Percentiles rank a stretch among this genome's conserved stretches.
phyloP scores from a whole-genome alignment of 208 protist species.

The Leishmania amazonensis region DNA sequence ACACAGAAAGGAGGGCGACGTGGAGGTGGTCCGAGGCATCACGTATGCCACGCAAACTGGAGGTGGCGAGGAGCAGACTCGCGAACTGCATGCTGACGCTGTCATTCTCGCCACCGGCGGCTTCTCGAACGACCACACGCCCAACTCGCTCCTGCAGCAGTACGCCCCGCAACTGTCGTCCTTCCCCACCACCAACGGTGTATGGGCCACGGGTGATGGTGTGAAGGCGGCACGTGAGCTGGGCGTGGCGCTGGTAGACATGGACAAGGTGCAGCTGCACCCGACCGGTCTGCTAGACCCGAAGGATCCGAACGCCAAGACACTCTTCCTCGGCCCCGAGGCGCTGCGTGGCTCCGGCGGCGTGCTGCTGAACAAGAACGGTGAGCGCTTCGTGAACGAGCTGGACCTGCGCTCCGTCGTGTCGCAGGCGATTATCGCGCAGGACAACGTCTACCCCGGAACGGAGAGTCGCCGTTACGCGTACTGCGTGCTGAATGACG shows the following conservation, averaged over 20 bases:
- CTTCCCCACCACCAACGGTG: slow-evolving; percentile 93
- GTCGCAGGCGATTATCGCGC: slow-evolving; percentile 83
- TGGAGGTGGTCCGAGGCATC: slow-evolving; percentile 49
- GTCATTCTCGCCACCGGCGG: slow-evolving; percentile 93
- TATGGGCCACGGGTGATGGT: slow-evolving; percentile 80
- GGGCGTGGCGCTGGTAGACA: slow-evolving; percentile 80
- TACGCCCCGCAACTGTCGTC: slow-evolving; percentile 69
- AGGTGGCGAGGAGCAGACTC: slow-evolving; percentile 21
- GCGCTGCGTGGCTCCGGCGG: slow-evolving; percentile 95
- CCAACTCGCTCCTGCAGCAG: slow-evolving; percentile 71
- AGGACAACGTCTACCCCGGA: slow-evolving; percentile 58
- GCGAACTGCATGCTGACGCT: slow-evolving; percentile 51
- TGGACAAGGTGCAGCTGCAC: slow-evolving; percentile 96
- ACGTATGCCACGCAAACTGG: slow-evolving; percentile 19
- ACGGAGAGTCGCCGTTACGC: slow-evolving; percentile 52
- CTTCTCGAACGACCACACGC: slow-evolving; percentile 73
- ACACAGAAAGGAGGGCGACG: slow-evolving; percentile 28
- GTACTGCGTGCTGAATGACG: slow-evolving; percentile 86
- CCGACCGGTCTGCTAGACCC: slow-evolving; percentile 95
- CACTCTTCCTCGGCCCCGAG: slow-evolving; percentile 95
- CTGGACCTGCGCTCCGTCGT: slow-evolving; percentile 94
- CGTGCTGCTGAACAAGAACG: slow-evolving; percentile 92
- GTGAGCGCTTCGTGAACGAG: slow-evolving; percentile 95
- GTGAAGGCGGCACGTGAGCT: slow-evolving; percentile 67
- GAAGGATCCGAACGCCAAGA: slow-evolving; percentile 77